A percentile compares a stretch with the other conserved stretches of the same genome.
Evolutionary conservation across 257 asterid genomes (phyloP).

Genomic region (Solanum gracilifrons): DNA sequence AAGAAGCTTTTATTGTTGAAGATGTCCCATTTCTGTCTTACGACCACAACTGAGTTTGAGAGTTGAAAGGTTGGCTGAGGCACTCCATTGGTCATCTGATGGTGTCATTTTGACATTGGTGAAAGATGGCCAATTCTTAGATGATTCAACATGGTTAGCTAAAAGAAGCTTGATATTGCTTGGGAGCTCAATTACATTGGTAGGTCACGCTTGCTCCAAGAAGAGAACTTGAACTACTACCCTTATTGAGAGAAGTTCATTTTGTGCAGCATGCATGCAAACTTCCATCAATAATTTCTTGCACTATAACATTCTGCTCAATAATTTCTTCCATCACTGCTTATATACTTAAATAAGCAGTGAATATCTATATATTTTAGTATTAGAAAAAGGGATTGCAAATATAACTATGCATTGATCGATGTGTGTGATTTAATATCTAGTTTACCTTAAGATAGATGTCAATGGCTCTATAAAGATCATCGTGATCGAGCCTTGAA

Average conservation of each 20-base stretch:
- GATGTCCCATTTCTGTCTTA: constrained; percentile 8
- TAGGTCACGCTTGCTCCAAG: constrained; percentile 84
- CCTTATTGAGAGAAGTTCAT: constrained; percentile 72
- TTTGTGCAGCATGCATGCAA: constrained; percentile 88
- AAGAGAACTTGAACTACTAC: constrained; percentile 85
- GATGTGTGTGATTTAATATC: neutral
- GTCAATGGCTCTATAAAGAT: constrained; percentile 80
- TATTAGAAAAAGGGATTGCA: neutral
- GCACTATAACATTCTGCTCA: constrained; percentile 61
- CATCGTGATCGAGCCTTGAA: constrained; percentile 77
- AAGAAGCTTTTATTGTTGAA: constrained; percentile 24
- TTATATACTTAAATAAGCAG: neutral
- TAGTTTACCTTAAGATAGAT: constrained; percentile 61
- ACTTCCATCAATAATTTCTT: constrained; percentile 61
- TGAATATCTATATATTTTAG: no score
- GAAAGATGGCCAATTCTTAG: constrained; percentile 28
- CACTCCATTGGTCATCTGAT: constrained; percentile 63
- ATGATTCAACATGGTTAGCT: constrained; percentile 28
- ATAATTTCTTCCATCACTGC: no score
- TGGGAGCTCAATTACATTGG: constrained; percentile 50
- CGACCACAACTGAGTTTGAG: constrained; percentile 18
- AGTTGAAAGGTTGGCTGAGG: constrained; percentile 51
- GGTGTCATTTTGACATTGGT: constrained; percentile 11
- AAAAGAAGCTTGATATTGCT: constrained; percentile 57
- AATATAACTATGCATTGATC: neutral